phyloP scores from a whole-genome alignment of 2,329 filamentous ascomycete genomes.

The Cladosporium sp. region DNA sequence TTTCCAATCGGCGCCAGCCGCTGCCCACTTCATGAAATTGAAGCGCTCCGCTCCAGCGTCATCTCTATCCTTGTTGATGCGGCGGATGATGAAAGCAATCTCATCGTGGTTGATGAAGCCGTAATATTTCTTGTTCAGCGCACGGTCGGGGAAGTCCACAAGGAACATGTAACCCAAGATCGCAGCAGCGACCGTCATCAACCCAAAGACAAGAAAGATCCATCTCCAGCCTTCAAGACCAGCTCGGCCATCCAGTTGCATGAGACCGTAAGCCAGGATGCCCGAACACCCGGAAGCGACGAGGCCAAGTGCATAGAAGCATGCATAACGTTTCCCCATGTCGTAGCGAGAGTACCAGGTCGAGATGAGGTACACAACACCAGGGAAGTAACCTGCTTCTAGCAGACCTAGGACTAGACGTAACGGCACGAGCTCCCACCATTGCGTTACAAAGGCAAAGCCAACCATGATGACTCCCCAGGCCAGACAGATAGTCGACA shows the following conservation, averaged over 20 bases:
- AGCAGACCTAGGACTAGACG: conserved; percentile 62
- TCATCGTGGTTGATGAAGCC: conserved; percentile 41
- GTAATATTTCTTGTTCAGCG: conserved; percentile 32
- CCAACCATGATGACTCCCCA: conserved; percentile 60
- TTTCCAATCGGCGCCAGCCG: conserved; percentile 50
- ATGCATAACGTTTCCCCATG: conserved; percentile 26
- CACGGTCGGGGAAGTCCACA: conserved; percentile 23
- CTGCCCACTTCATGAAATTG: conserved; percentile 47
- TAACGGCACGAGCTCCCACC: conserved; percentile 54
- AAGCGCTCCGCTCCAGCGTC: conserved; percentile 17
- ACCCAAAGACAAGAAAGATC: conserved; percentile 47
- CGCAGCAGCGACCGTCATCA: conserved; percentile 19
- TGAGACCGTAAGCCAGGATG: conserved; percentile 42
- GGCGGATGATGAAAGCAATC: conserved; percentile 18
- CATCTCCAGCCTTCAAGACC: conserved; percentile 43
- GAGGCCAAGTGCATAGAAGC: conserved; percentile 53
- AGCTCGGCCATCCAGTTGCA: conserved; percentile 32
- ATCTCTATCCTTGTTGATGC: conserved; percentile 19
- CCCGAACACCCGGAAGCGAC: conserved; percentile 51
- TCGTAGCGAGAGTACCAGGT: conserved; percentile 48
- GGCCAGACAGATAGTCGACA: conserved; percentile 44
- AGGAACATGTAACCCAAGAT: conserved; percentile 10
- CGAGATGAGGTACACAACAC: conserved; percentile 66
- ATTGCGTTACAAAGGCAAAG: conserved; percentile 62
- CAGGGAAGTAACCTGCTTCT: conserved; percentile 56